Conservation (phyloP, 2,329 filamentous ascomycete species). For the Xylariaceae sp. region DNA sequence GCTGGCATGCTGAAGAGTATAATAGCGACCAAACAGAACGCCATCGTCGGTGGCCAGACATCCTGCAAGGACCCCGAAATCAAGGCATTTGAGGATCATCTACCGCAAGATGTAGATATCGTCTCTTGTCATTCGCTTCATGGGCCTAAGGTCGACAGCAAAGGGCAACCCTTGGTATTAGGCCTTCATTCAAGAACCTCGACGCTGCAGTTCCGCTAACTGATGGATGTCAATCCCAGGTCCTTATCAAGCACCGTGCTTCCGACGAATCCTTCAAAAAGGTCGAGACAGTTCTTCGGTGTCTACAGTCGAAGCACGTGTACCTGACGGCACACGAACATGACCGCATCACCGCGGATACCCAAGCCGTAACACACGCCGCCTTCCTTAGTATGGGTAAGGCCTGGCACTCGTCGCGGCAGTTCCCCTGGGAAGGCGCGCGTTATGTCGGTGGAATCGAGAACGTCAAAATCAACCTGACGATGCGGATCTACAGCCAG, state of each 20-base stretch:
- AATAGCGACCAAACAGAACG: constrained; percentile 85
- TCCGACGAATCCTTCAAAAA: constrained; percentile 70
- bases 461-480: constrained; percentile 99
- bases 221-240: constrained; percentile 37
- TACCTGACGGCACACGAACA: constrained; percentile 83
- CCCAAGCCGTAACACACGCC: constrained; percentile 94
- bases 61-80: constrained; percentile 98
- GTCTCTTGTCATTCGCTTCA: constrained; percentile 96
- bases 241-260: constrained; percentile 87
- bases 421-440: constrained; percentile 96
- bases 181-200: not conserved
- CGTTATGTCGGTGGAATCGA: constrained; percentile 96
- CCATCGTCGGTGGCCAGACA: constrained; percentile 95
- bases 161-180: constrained; percentile 80
- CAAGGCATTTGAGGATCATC: constrained; percentile 81
- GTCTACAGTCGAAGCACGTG: constrained; percentile 80
- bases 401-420: constrained; percentile 89
- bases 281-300: constrained; percentile 76
- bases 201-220: not conserved
- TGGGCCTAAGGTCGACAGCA: constrained; percentile 82
- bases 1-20: not conserved
- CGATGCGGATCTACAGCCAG: constrained; percentile 92
- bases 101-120: constrained; percentile 86
- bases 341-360: constrained; percentile 96
- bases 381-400: constrained; percentile 97